These are phyloP conservation scores for Boletus sensibilis DNA, from an alignment of 768 basidiomycete species.

Conservation along the genomic window DNA sequence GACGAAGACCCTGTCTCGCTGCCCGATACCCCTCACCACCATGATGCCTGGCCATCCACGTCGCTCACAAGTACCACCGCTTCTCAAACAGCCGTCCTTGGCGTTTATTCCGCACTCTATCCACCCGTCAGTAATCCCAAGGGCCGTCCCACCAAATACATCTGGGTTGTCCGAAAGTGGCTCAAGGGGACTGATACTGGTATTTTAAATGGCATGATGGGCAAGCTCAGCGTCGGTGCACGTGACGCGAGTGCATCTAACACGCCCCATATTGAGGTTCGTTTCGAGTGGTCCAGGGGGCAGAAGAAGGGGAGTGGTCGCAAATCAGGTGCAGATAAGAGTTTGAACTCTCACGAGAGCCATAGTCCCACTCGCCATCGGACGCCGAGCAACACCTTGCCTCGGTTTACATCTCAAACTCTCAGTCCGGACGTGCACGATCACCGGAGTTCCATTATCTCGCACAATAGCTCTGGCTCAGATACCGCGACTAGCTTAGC, in stretches of 20 bases:
- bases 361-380: conserved; percentile 16
- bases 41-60: conserved; percentile 15
- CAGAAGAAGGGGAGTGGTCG: conserved; percentile 23
- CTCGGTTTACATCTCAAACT: conserved; percentile 7
- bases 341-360: conserved; percentile 2
- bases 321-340: conserved; percentile 23
- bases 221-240: conserved; percentile 33
- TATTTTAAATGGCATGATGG: conserved; percentile 46
- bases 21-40: conserved; percentile 3
- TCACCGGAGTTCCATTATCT: conserved; percentile 41
- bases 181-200: conserved; percentile 55
- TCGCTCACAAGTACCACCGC: conserved; percentile 13
- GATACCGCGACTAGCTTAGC: conserved; percentile 27
- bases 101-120: conserved; percentile 65
- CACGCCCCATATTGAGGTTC: conserved; percentile 56
- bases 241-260: conserved; percentile 21
- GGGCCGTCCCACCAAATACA: conserved; percentile 51
- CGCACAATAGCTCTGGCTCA: conserved; percentile 40
- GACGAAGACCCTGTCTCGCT: conserved; percentile 18
- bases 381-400: conserved; percentile 3
- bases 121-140: conserved; percentile 42
- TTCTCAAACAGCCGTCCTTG: conserved; percentile 53
- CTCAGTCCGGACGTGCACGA: conserved; percentile 11
- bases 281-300: conserved; percentile 74
- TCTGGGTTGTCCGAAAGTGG: conserved; percentile 79